Base-by-base conservation (phyloP, 345 rosid species). In the Populus pruinosa region DNA sequence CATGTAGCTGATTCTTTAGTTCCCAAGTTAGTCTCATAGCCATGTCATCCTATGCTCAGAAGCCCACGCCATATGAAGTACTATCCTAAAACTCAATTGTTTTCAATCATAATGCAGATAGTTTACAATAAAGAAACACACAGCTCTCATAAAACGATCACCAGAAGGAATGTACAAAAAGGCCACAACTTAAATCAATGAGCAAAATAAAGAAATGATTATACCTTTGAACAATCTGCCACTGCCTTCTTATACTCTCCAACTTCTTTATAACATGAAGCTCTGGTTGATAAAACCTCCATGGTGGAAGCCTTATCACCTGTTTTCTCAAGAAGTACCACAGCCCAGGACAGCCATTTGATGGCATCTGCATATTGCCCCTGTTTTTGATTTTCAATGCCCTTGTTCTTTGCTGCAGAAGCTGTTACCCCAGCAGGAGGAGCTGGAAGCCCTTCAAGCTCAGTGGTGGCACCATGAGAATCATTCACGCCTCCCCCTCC, bases 191-290 rank as follows among this genome's bases (percentile, higher is more conserved):
- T 0, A 55, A 69, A 69, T 25, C 39, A 76, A 47, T 0, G n/a
- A 74, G 65, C 33, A 73, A 38, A 49, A 33, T 68, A 71, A 72
- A 65, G 66, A 49, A 33, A 67, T 21, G 70, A 64, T 67, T 39
- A 77, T 91, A 93, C 98, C 99, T 89, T 89, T 25, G 98, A 85
- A 81, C 98, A 96, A 82, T 93, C 99, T 29, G 94, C 91, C 41
- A 96, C 99, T 39, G 99, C 99, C 87, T 96, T 93, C 87, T 96
- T 96, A 83, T 96, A 92, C 84, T 96, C 99, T 66, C 99, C 99
- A 71, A 93, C 99, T 87, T 96, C 99, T 86, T 93, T 96, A 87
- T 93, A 96, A 77, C 99, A 96, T 2, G 99, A 96, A 79, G 99
- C 99, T 77, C 99, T 90, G 84, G 86, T 79, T 2, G 98, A 86